Conservation (phyloP, 2,329 filamentous ascomycete species). For the Cercospora zeina region DNA sequence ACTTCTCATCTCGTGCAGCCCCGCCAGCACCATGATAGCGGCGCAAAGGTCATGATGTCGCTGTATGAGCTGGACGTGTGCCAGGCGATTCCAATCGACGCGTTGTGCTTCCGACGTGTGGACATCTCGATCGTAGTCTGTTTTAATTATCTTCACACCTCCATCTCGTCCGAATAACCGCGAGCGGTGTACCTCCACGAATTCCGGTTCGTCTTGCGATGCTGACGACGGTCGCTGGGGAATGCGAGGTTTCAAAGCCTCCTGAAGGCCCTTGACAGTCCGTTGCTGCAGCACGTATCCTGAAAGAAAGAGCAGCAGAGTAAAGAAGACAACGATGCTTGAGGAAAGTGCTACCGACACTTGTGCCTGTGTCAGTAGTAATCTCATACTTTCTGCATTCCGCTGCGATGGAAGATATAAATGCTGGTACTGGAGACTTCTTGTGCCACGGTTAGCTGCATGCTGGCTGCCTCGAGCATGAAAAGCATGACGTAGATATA, state of each 20-base stretch:
- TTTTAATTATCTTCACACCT: constrained; percentile 33
- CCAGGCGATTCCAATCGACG: constrained; percentile 50
- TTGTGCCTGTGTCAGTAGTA: constrained; percentile 60
- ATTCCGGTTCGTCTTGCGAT: constrained; percentile 20
- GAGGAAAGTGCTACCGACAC: constrained; percentile 68
- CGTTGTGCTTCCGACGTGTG: constrained; percentile 25
- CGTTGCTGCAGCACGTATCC: constrained; percentile 87
- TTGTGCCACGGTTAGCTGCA: constrained; percentile 18
- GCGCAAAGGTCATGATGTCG: constrained; percentile 52
- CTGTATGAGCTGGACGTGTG: constrained; percentile 51
- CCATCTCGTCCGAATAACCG: constrained; percentile 33
- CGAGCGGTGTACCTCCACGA: constrained; percentile 30
- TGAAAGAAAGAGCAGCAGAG: constrained; percentile 78
- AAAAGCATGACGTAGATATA: neutral
- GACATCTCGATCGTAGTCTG: constrained; percentile 33
- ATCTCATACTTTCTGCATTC: constrained; percentile 23
- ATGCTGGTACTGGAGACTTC: constrained; percentile 15
- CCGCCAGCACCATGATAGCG: constrained; percentile 53
- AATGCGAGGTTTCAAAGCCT: constrained; percentile 63
- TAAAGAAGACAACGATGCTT: constrained; percentile 69
- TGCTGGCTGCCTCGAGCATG: neutral
- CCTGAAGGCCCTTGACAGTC: constrained; percentile 74
- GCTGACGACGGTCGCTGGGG: constrained; percentile 42
- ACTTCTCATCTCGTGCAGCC: constrained; percentile 48
- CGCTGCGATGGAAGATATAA: constrained; percentile 17